Evolutionary conservation across 31 red algal species (phyloP).

Genomic region (Endocladia muricata): DNA sequence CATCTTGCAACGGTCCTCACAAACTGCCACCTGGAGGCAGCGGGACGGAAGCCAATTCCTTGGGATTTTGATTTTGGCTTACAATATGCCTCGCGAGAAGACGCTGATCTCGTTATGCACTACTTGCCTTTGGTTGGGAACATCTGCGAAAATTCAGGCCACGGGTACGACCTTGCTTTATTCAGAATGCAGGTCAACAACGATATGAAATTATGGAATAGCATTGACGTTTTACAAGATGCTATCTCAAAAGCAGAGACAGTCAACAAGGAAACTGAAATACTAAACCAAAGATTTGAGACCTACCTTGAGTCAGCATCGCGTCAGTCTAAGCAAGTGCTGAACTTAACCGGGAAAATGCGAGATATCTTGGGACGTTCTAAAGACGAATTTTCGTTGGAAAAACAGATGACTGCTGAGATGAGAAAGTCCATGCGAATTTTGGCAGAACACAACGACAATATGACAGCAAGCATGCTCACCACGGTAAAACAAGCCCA

Average conservation of each 20-base stretch:
- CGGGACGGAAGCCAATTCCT: not conserved
- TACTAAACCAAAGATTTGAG: not conserved
- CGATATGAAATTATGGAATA: not conserved
- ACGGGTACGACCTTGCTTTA: not conserved
- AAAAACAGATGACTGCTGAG: no score
- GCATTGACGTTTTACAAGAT: not conserved
- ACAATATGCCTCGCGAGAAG: not conserved
- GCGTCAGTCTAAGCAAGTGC: no score
- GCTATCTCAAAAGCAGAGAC: not conserved
- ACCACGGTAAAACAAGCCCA: no score
- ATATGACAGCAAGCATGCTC: no score
- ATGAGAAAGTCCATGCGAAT: no score
- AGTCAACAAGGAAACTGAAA: not conserved
- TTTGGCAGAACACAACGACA: no score
- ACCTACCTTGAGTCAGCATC: no score
- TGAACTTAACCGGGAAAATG: no score
- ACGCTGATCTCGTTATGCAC: not conserved
- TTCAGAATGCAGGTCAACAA: not conserved
- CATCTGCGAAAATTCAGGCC: not conserved
- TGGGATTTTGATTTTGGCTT: constrained; percentile 16
- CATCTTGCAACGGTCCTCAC: constrained; percentile 17
- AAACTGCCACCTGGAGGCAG: constrained; percentile 31
- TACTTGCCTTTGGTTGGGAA: constrained; percentile 5
- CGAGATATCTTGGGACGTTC: no score
- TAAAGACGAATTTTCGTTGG: no score